These are phyloP conservation scores for Pleomassaria siparia DNA, from an alignment of 2,329 filamentous ascomycete species.

Conservation along the genomic window DNA sequence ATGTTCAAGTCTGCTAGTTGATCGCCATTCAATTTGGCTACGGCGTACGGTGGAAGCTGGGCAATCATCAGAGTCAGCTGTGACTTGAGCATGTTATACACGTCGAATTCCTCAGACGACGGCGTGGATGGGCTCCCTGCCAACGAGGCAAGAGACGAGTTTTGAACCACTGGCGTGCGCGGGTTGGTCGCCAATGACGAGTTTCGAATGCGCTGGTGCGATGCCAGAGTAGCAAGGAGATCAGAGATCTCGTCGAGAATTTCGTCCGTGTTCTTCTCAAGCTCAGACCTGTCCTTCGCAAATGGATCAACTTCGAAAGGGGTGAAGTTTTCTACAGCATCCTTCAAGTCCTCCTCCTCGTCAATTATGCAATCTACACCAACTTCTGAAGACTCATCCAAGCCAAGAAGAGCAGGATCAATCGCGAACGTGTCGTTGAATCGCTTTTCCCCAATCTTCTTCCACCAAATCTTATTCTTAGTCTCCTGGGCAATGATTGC, in stretches of 20 bases:
- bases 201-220: conserved; percentile 78
- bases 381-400: conserved; percentile 41
- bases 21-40: conserved; percentile 83
- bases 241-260: conserved; percentile 73
- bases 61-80: conserved; percentile 74
- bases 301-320: conserved; percentile 29
- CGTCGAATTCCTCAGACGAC: conserved; percentile 58
- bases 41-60: conserved; percentile 77
- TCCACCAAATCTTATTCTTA: conserved; percentile 75
- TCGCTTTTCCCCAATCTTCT: conserved; percentile 65
- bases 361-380: conserved; percentile 38
- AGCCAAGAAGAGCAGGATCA: conserved; percentile 45
- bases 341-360: conserved; percentile 41
- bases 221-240: conserved; percentile 73
- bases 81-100: conserved; percentile 73
- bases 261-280: conserved; percentile 67
- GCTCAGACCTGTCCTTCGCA: conserved; percentile 41
- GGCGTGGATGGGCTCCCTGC: conserved; percentile 66
- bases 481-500: conserved; percentile 69
- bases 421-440: conserved; percentile 67
- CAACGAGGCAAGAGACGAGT: conserved; percentile 59
- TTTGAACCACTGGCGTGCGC: conserved; percentile 67
- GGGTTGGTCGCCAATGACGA: conserved; percentile 66
- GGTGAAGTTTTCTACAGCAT: conserved; percentile 42
- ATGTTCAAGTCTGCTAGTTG: conserved; percentile 81